Evolutionary conservation across 2,329 filamentous ascomycete species (phyloP).

Genomic region (Xylogone sp.): DNA sequence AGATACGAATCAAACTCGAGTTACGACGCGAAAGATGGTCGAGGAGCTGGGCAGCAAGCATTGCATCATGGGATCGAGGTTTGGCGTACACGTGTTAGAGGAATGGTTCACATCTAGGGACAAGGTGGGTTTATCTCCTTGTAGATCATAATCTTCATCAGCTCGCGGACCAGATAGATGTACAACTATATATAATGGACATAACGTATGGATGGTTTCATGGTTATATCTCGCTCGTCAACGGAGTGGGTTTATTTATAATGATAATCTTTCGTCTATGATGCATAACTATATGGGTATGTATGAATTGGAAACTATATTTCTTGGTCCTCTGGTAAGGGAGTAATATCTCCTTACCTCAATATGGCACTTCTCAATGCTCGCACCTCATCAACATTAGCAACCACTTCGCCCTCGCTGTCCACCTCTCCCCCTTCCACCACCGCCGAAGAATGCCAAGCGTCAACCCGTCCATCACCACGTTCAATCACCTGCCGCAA

Average conservation of each 20-base stretch:
- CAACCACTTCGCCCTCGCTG: conserved; percentile 25
- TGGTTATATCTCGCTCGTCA: neutral
- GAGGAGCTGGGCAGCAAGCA: no score
- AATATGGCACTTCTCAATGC: conserved; percentile 5
- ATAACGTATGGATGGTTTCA: neutral
- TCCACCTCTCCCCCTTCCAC: conserved; percentile 27
- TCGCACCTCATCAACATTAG: conserved; percentile 19
- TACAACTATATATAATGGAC: neutral
- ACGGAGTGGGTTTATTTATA: neutral
- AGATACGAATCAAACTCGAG: neutral
- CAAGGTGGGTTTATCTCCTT: neutral
- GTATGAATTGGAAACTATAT: no score
- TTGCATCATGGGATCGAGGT: neutral
- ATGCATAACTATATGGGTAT: neutral
- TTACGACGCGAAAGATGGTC: no score
- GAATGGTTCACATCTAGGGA: neutral
- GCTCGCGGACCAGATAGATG: neutral
- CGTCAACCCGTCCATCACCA: conserved; percentile 18
- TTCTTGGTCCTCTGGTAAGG: no score
- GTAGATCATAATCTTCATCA: neutral
- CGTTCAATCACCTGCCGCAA: conserved; percentile 20
- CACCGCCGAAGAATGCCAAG: conserved; percentile 42
- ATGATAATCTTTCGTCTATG: neutral
- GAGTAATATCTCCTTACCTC: neutral
- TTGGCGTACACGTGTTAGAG: neutral